Conservation (phyloP, 179 eudicot species). For the Sideroxylon spinosum region DNA sequence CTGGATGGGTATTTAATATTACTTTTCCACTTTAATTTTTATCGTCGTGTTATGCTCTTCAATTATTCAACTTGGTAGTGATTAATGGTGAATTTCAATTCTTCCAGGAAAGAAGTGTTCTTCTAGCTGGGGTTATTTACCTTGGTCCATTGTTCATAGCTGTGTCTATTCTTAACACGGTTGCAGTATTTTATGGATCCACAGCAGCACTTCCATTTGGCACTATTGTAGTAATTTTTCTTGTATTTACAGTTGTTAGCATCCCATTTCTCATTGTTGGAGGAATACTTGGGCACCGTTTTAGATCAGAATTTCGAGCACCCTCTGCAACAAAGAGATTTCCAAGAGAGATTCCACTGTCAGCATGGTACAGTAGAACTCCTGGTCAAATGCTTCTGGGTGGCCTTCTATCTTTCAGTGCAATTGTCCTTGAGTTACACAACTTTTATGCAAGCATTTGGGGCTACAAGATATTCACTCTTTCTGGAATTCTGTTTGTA, state of each 20-base stretch:
- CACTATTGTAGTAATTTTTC: constrained; percentile 44
- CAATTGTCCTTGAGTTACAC: constrained; percentile 67
- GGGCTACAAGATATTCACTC: constrained; percentile 68
- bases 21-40: background rate
- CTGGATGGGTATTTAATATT: constrained; percentile 55
- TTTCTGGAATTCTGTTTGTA: constrained; percentile 41
- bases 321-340: constrained; percentile 47
- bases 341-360: constrained; percentile 51
- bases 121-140: constrained; percentile 55
- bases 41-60: background rate
- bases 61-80: too few relatives aligned
- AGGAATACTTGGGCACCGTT: constrained; percentile 55
- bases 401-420: constrained; percentile 76
- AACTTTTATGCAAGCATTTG: constrained; percentile 62
- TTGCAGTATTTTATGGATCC: constrained; percentile 50
- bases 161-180: constrained; percentile 40
- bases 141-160: constrained; percentile 46
- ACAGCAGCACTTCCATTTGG: constrained; percentile 69
- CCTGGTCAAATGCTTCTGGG: constrained; percentile 61
- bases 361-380: constrained; percentile 56
- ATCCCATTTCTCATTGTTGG: constrained; percentile 62
- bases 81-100: background rate
- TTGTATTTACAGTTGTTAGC: constrained; percentile 33
- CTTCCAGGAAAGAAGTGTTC: constrained; percentile 59
- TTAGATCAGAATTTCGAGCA: constrained; percentile 32